Base-by-base conservation (phyloP, 202 grass and related monocot genomes). In the Musa balbisiana region DNA sequence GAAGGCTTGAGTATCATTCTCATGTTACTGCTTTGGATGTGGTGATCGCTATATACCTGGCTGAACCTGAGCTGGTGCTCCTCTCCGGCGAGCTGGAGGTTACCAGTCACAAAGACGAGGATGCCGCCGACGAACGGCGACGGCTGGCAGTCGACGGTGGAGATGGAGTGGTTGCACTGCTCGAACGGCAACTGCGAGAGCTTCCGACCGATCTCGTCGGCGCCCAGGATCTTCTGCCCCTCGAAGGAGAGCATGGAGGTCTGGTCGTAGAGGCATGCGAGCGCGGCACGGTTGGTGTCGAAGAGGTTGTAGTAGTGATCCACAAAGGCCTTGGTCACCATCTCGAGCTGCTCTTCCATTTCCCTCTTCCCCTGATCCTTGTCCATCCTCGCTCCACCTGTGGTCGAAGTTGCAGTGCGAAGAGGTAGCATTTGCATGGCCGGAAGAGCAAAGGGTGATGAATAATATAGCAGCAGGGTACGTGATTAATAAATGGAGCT, bases 11-110 rank as follows among this genome's bases (percentile, higher is more conserved):
- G 33, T 43, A 43, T 43, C 33, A 43, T 43, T 43, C 33, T 43
- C 4, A 43, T 43, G 4, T 5, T 43, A 43, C 33, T 43, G 33
- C 33, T 43, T 43, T 8, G 33, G 33, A 8, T 27, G 33, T 43
- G 5, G 33, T 43, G 33, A 43, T 43, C 5, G 33, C 33, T 5
- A 78, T 56, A 55, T 74, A 94, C 92, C 86, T 96, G 92, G 62
- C 86, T 96, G 87, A 96, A 96, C 76, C 85, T 87, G 74, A 91
- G 86, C 50, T 83, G 88, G 80, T 96, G 86, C 52, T 89, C 92
- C 81, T 96, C 92, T 22, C 88, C 88, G 21, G 72, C 64, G 62
- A 96, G 92, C 84, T 87, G 83, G 56, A 96, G 77, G 70, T 75
- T 83, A 9, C 92, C 88, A 59, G 84, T 89, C 70, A 96, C 92